Percentiles rank a stretch among this genome's conserved stretches.
Conservation (phyloP, 2,329 filamentous ascomycete species). For the Penicillium sp. region DNA sequence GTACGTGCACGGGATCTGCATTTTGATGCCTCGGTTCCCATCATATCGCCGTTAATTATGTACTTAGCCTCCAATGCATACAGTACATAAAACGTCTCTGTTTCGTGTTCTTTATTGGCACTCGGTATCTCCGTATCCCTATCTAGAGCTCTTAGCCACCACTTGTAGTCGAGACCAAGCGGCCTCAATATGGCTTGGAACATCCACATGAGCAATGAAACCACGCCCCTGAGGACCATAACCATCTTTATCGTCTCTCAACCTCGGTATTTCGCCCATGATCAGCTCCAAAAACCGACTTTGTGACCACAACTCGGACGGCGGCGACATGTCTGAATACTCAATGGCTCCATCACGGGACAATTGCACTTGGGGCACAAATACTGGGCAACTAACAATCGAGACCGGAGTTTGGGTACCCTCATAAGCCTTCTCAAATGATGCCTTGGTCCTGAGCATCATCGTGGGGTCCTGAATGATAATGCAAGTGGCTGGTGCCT, state of each 20-base stretch:
- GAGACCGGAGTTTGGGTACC: slow-evolving; percentile 17
- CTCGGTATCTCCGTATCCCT: not conserved
- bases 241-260: slow-evolving; percentile 45
- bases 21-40: not conserved
- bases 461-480: slow-evolving; percentile 51
- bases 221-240: slow-evolving; percentile 48
- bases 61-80: not conserved
- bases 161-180: slow-evolving; percentile 31
- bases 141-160: slow-evolving; percentile 6
- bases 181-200: slow-evolving; percentile 38
- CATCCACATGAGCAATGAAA: slow-evolving; percentile 48
- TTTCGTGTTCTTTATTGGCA: not conserved
- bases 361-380: slow-evolving; percentile 20
- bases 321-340: slow-evolving; percentile 11
- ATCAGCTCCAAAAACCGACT: slow-evolving; percentile 45
- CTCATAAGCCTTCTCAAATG: slow-evolving; percentile 43
- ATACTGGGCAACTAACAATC: slow-evolving; percentile 27
- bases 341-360: slow-evolving; percentile 1
- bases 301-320: slow-evolving; percentile 37
- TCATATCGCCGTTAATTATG: not conserved
- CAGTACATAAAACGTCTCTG: not conserved
- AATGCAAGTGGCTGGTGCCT: slow-evolving; percentile 28
- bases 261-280: slow-evolving; percentile 46
- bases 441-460: slow-evolving; percentile 44
- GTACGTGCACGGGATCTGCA: not conserved